These are phyloP conservation scores for Vigna radiata DNA, from an alignment of 306 rosid genomes.

Conservation along the genomic window DNA sequence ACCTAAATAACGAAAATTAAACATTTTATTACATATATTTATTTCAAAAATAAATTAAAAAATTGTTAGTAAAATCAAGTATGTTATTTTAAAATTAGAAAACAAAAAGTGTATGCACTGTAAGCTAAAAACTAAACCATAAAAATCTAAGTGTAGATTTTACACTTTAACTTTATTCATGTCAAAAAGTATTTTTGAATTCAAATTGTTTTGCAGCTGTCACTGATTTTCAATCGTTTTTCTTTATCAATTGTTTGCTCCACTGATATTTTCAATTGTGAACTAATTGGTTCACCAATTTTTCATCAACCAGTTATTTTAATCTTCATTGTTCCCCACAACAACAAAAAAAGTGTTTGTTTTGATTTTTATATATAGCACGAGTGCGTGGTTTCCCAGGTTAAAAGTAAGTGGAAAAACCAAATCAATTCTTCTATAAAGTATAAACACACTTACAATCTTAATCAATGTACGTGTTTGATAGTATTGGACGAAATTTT, in stretches of 20 bases:
- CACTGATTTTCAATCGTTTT: neutral
- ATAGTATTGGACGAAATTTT: too few species aligned
- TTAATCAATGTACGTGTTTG: too few species aligned
- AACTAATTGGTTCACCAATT: neutral
- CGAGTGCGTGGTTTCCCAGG: neutral
- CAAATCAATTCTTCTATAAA: too few species aligned
- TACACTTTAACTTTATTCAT: neutral
- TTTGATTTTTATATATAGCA: neutral
- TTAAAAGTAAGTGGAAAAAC: slow-evolving; percentile 1
- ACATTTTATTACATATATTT: too few species aligned
- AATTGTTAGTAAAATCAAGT: too few species aligned
- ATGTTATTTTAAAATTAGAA: too few species aligned
- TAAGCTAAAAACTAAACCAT: too few species aligned
- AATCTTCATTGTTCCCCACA: neutral
- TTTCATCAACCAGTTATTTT: neutral
- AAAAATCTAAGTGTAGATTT: neutral
- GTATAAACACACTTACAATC: too few species aligned
- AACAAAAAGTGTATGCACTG: too few species aligned
- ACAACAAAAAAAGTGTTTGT: neutral
- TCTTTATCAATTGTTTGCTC: neutral
- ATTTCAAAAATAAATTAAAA: too few species aligned
- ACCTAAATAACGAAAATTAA: too few species aligned
- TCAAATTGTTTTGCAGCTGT: neutral
- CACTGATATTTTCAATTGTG: neutral
- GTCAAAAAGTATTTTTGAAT: too few species aligned